These are phyloP conservation scores for Kluyveromyces sp. DNA, from an alignment of 1,139 yeast species.

Conservation along the genomic window DNA sequence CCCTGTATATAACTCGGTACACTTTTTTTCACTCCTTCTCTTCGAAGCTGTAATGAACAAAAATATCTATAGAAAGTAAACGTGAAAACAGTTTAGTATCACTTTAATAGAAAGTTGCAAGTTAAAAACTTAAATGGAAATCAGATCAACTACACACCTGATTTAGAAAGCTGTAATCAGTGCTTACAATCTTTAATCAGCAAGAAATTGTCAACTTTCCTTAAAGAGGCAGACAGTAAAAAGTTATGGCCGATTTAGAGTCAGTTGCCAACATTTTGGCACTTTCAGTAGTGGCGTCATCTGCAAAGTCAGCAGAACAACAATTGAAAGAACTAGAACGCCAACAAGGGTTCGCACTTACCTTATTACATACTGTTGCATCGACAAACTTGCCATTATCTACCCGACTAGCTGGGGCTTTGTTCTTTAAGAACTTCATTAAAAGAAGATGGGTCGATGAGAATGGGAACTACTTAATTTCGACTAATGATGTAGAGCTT, in stretches of 20 bases:
- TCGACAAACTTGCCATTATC: constrained; percentile 45
- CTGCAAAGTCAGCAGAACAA: constrained; percentile 56
- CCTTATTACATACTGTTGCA: constrained; percentile 72
- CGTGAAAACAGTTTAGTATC: too few relatives aligned
- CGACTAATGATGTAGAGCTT: constrained; percentile 52
- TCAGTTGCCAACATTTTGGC: constrained; percentile 30
- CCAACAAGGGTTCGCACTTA: constrained; percentile 65
- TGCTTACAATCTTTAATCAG: neutral
- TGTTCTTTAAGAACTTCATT: constrained; percentile 83
- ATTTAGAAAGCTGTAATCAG: too few relatives aligned
- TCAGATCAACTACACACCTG: too few relatives aligned
- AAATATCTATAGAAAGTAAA: too few relatives aligned
- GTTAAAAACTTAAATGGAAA: too few relatives aligned
- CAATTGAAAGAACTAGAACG: constrained; percentile 54
- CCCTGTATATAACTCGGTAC: too few relatives aligned
- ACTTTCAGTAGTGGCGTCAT: constrained; percentile 35
- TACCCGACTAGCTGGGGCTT: constrained; percentile 78
- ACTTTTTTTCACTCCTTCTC: too few relatives aligned
- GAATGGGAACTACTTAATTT: constrained; percentile 67
- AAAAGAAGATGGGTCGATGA: constrained; percentile 86
- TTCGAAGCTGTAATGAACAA: too few relatives aligned
- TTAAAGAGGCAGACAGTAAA: neutral
- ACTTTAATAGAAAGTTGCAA: too few relatives aligned
- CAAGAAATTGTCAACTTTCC: neutral
- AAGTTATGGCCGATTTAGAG: constrained; percentile 32